Evolutionary conservation across 2,329 filamentous ascomycete species (phyloP), one percentile per base, ranked within the genome.

Genomic region (Alternaria viburni): DNA sequence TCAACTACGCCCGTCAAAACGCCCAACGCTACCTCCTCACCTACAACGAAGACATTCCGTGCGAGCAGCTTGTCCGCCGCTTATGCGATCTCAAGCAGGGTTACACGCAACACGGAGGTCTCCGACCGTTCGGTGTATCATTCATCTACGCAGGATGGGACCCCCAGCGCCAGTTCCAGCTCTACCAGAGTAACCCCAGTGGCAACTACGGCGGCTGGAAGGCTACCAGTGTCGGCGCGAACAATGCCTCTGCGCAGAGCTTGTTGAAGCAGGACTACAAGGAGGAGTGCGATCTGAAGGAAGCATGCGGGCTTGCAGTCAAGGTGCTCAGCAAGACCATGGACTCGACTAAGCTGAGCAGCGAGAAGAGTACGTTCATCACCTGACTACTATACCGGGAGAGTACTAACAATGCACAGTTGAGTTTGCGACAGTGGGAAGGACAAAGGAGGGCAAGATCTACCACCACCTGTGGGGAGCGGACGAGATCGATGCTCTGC

Each of bases 81-180:
- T 88, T 99, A 76, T 99, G 96, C 84, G 96, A 99, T 85, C 86
- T 98, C 72, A 99, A 99, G 87, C 96, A 99, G 84, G 95, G 96
- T 66, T 99, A 99, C 86, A 99, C 96, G 69, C 96, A 99, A 82
- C 96, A 98, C 79, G 96, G 96, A 87, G 96, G 96, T 85, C 91
- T 99, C 62, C 93, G 96, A 74, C 96, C 96, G 15, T 99, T 99
- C 75, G 96, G 96, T 82, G 96, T 99, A 51, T 97, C 94, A 51
- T 98, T 99, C 88, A 98, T 99, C 87, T 99, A 99, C 80, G 96
- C 96, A 54, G 96, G 96, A 64, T 99, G 94, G 88, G 96, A 99
- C 79, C 93, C 93, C 64, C 92, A 96, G 83, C 89, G 94, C 77
- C 91, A 98, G 81, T 99, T 99, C 87, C 96, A 99, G 86, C 89